Evolutionary conservation across 805 yeast genomes (phyloP).

Genomic region (Torulaspora delbrueckii): DNA sequence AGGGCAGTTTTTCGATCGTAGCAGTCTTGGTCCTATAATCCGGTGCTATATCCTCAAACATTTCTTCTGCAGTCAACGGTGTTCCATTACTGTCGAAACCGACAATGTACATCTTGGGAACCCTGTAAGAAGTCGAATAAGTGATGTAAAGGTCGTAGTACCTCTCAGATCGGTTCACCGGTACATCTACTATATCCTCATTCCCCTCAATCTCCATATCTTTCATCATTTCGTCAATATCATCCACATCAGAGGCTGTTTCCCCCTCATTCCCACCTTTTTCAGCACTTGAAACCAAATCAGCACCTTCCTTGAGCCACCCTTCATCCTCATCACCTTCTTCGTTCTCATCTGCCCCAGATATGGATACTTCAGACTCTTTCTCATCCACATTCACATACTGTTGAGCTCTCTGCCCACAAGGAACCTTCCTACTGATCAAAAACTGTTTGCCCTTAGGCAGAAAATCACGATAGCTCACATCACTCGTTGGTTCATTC

Average conservation of each 20-base stretch:
- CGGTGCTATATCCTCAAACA: conserved; percentile 90
- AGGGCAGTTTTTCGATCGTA: conserved; percentile 90
- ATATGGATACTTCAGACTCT: conserved; percentile 31
- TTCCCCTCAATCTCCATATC: conserved; percentile 35
- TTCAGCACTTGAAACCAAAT: conserved; percentile 1
- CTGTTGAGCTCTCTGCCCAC: conserved; percentile 61
- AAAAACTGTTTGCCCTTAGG: conserved; percentile 85
- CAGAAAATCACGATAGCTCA: conserved; percentile 49
- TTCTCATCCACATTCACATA: conserved; percentile 42
- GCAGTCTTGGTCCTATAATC: conserved; percentile 96
- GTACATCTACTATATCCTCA: conserved; percentile 42
- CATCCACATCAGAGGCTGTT: conserved; percentile 9
- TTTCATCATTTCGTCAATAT: conserved; percentile 29
- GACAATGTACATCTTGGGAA: conserved; percentile 87
- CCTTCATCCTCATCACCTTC: conserved; percentile 49
- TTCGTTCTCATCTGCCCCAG: conserved; percentile 28
- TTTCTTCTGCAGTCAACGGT: conserved; percentile 79
- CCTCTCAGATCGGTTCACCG: conserved; percentile 47
- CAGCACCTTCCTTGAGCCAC: conserved; percentile 46
- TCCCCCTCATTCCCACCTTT: conserved; percentile 1
- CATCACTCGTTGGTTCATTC: conserved; percentile 48
- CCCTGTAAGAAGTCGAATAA: conserved; percentile 91
- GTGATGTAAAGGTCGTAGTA: conserved; percentile 86
- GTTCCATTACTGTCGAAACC: conserved; percentile 82
- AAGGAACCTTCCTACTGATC: conserved; percentile 86